Conservation (phyloP, 768 basidiomycete species). For the Termitomyces sp. region DNA sequence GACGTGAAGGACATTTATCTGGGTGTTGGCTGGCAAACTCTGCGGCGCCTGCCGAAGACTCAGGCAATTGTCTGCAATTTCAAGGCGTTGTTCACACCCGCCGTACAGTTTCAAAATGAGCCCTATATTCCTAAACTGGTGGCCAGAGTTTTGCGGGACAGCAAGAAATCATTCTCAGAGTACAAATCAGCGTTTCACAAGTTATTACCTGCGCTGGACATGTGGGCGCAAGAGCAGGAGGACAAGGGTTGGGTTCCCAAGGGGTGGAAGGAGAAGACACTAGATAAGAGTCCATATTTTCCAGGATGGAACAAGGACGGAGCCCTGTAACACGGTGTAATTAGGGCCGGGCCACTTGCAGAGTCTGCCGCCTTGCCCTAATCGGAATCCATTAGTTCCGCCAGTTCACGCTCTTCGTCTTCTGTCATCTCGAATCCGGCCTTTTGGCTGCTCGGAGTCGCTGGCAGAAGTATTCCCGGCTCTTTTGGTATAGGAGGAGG, state of each 20-base stretch:
- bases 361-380: constrained; percentile 5
- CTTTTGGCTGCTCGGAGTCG: constrained; percentile 15
- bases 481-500: constrained; percentile 17
- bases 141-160: constrained; percentile 41
- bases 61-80: constrained; percentile 52
- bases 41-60: constrained; percentile 47
- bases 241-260: constrained; percentile 42
- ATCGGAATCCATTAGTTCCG: constrained; percentile 57
- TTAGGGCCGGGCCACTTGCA: neutral
- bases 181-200: constrained; percentile 44
- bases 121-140: constrained; percentile 48
- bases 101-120: constrained; percentile 41
- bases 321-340: neutral
- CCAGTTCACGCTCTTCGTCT: constrained; percentile 89
- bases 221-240: constrained; percentile 51
- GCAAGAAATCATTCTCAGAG: constrained; percentile 35
- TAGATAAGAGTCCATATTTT: constrained; percentile 52
- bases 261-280: constrained; percentile 48
- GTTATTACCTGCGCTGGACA: constrained; percentile 42
- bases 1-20: constrained; percentile 39
- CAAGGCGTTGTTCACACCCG: constrained; percentile 52
- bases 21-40: constrained; percentile 56
- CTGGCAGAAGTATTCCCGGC: constrained; percentile 8
- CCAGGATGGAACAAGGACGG: constrained; percentile 37
- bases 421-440: constrained; percentile 58